phyloP scores from a whole-genome alignment of 768 basidiomycete species.

The Calocera viscosa region DNA sequence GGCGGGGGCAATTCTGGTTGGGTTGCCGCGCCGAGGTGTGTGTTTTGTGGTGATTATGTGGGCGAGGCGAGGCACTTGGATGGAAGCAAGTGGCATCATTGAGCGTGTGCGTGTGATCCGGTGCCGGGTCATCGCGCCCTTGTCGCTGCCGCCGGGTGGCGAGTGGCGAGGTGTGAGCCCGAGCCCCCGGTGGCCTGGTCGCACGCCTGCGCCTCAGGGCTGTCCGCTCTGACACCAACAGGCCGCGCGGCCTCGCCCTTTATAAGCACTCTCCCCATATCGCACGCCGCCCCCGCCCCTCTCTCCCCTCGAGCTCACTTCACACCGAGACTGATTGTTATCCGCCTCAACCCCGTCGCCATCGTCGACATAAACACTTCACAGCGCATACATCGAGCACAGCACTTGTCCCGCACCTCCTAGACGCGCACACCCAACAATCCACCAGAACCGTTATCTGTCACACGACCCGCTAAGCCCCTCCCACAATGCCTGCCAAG shows the following conservation, averaged over 20 bases:
- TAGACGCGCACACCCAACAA: not conserved
- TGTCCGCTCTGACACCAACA: no score
- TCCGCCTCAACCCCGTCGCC: no score
- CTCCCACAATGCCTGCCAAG: conserved; percentile 56
- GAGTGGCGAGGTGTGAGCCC: not conserved
- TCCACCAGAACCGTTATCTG: not conserved
- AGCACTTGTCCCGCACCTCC: not conserved
- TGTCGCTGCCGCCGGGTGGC: not conserved
- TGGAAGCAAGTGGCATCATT: not conserved
- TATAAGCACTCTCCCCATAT: no score
- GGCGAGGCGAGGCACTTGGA: not conserved
- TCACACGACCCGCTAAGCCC: not conserved
- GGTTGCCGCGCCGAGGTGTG: not conserved
- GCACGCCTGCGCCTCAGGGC: not conserved
- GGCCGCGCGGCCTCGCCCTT: no score
- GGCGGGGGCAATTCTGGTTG: no score
- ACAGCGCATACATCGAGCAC: not conserved
- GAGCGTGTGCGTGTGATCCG: not conserved
- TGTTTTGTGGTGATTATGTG: not conserved
- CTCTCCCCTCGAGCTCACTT: no score
- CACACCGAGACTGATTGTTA: no score
- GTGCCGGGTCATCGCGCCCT: not conserved
- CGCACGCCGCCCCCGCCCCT: no score
- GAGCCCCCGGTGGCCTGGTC: not conserved
- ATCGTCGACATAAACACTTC: not conserved